Percentiles rank a stretch among this genome's conserved stretches.
Evolutionary conservation across 139 green algal genomes (phyloP).

Genomic region (Chlorella sp.): DNA sequence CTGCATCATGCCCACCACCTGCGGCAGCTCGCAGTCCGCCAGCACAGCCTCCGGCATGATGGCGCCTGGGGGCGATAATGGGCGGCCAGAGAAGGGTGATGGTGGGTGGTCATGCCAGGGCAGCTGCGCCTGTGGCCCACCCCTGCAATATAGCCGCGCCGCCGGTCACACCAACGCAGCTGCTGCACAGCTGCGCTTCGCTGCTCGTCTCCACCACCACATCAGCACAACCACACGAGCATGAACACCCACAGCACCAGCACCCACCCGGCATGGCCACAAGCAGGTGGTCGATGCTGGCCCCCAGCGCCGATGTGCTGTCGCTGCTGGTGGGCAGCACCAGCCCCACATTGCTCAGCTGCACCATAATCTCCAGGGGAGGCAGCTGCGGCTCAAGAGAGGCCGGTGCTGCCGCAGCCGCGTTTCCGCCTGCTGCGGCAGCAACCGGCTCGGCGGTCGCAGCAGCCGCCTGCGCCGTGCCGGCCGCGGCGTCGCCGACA

Average conservation of each 20-base stretch:
- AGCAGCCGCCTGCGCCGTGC: background rate
- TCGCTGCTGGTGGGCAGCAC: constrained; percentile 52
- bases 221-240: background rate
- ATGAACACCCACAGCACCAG: background rate
- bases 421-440: no score
- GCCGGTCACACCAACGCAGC: no score
- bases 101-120: no score
- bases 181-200: background rate
- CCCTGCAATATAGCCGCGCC: no score
- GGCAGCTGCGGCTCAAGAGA: background rate
- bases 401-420: background rate
- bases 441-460: background rate
- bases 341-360: constrained; percentile 46
- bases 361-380: constrained; percentile 49
- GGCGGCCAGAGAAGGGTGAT: background rate
- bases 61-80: background rate
- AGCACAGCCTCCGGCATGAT: constrained; percentile 32
- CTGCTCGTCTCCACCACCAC: background rate
- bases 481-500: background rate
- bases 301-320: constrained; percentile 40
- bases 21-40: constrained; percentile 40
- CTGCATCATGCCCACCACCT: constrained; percentile 31
- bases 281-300: constrained; percentile 37
- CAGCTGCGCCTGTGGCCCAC: no score
- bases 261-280: constrained; percentile 53